Base-by-base conservation (phyloP, 2,329 filamentous ascomycete genomes). In the Triangularia setosa region DNA sequence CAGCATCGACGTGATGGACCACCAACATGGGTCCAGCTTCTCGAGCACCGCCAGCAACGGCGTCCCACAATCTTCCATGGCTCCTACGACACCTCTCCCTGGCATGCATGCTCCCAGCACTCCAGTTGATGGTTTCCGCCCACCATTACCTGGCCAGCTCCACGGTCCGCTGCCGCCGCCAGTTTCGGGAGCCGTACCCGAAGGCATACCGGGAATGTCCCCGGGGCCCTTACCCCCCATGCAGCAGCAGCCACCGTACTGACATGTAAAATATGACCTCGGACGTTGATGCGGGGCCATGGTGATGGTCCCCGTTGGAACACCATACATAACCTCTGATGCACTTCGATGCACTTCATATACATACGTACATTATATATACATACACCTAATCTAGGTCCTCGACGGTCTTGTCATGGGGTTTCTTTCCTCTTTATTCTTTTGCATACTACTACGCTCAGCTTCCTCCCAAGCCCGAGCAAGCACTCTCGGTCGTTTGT, bases 1-100 rank as follows among this genome's bases (percentile, higher is more conserved):
- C 44, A 65, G 58, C 40, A 33, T 24, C 23, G 70, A 69, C 21
- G n/a, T 27, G 16, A 52, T 62, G 56, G 62, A 70, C 23, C 61
- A 56, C 23, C 64, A 62, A 3, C 58, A 64, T 23, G 55, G 64
- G 25, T 70, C 69, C 12, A 72, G 70, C 58, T 71, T 69, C 40
- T 67, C 69, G 2, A 70, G 68, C 57, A 58, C 62, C 4, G 58
- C 62, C 12, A 69, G 68, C 58, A 65, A 68, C 27, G 62, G 57
- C 8, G 63, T 33, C 28, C 59, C 66, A 11, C 5, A 40, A 16
- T 53, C 30, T 27, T 48, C 30, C 28, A 30, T 33, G 8, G 18
- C 53, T 3, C 61, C 55, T 14, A 58, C 58, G 9, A 30, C 33
- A 30, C 58, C 44, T 23, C 33, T 44, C 24, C 57, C 35, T 57